These are phyloP conservation scores for Rhizophagus sp. DNA, from an alignment of 192 early-diverging fungal genomes.

Conservation along the genomic window DNA sequence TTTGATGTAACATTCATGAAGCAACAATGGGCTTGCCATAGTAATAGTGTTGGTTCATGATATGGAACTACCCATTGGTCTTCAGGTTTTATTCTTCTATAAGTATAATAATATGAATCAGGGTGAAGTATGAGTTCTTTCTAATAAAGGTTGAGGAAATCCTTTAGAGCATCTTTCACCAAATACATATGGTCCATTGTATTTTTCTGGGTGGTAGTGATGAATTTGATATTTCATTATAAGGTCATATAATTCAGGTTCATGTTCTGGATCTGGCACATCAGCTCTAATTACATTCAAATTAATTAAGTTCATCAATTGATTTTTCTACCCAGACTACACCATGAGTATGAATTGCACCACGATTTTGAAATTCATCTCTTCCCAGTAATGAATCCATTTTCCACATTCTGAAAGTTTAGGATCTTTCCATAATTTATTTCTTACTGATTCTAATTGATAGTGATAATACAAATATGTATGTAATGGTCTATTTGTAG, in stretches of 20 bases:
- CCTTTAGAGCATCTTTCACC: not conserved
- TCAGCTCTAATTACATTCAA: not conserved
- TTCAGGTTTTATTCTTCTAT: not conserved
- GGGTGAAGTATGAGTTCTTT: not conserved
- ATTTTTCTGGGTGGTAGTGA: not conserved
- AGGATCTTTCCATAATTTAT: too few relatives aligned
- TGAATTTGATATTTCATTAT: slow-evolving; percentile 4
- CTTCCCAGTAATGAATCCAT: too few relatives aligned
- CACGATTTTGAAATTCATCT: too few relatives aligned
- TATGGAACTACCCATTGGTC: slow-evolving; percentile 14
- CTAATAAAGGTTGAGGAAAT: not conserved
- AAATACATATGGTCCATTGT: not conserved
- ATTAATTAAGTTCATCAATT: not conserved
- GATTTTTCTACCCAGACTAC: too few relatives aligned
- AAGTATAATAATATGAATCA: not conserved
- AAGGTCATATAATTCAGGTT: slow-evolving; percentile 5
- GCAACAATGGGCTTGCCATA: not conserved
- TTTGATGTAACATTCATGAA: too few relatives aligned
- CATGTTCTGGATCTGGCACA: not conserved
- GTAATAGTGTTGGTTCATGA: not conserved
- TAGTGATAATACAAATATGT: not conserved
- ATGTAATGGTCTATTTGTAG: not conserved
- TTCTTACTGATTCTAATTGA: too few relatives aligned
- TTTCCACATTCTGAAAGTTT: too few relatives aligned
- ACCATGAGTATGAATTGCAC: too few relatives aligned